Evolutionary conservation across 306 rosid species (phyloP), one percentile per base, ranked within the genome.

Genomic region (Medicago arabica): DNA sequence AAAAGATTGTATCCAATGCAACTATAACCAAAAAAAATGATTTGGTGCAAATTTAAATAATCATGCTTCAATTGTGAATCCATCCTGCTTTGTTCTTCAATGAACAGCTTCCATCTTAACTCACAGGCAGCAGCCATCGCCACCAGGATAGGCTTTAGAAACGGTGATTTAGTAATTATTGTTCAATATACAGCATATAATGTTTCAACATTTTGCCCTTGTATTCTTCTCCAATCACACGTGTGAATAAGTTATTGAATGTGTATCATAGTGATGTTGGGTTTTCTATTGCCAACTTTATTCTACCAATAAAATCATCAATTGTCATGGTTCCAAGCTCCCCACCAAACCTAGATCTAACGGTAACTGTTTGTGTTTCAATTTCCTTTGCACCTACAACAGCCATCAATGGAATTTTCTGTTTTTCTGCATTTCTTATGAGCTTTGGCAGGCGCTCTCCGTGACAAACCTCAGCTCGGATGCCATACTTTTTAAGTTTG

Each of bases 391-490:
- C 38, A 2, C 99, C 99, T 9, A 90, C 97, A 79, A 95, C 99
- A 34, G 92, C 99, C 99, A 95, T 95, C 55, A 95, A 79, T 19
- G 99, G 99, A 69, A 92, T 83, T 80, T 81, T 92, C 86, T 89
- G 97, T 73, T 88, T 92, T 85, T 95, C 99, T 46, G 97, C 89
- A 75, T 95, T 95, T 81, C 99, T 95, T 61, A 95, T 92, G 72
- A 95, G 97, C 75, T 92, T 95, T 0, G 99, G 97, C 66, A 95
- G 83, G 17, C 96, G 97, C 77, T 95, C 99, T 0, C 99, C 97
- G 6, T 89, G 93, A 81, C 88, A 88, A 64, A 95, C 86, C 83
- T 92, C 96, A 50, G 89, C 91, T 53, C 97, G 88, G 69, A 95
- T 86, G 47, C 92, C 92, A 41, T 69, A 70, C 23, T 44, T 87